Base-by-base conservation (phyloP, 148 eudicot genomes). In the Persicaria maculosa region DNA sequence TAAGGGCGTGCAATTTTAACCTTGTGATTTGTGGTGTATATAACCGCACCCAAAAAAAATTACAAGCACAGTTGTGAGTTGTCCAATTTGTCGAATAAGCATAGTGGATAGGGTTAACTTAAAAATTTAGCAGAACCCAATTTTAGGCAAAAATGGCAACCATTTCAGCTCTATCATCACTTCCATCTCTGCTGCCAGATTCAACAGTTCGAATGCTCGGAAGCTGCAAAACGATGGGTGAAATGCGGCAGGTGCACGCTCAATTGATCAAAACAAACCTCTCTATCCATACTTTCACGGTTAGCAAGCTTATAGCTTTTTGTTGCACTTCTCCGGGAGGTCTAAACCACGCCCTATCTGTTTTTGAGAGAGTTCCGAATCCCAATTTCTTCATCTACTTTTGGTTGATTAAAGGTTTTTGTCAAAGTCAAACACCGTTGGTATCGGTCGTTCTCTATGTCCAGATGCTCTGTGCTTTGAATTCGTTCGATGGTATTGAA, bases 301-400 rank as follows among this genome's bases (percentile, higher is more conserved):
- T 16, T 62, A 25, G 68, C 68, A 62, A 62, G 68, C 25, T 62
- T 6, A 4, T 62, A 25, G 5, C 68, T 62, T 62, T 62, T 62
- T 62, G 68, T 62, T 31, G 68, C 1, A 62, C 6, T 5, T 62
- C 44, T 4, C 44, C 44, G 11, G 68, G 68, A 9, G n/a, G 68
- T 62, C 68, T 62, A 62, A 25, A 31, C 6, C 44, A 62, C 5
- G 68, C 44, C 0, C 44, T 62, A 14, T 62, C 68, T 10, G 16
- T 62, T 22, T 62, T 62, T 5, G 44, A 62, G 68, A 9, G 44
- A 62, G 5, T 62, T 62, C 15, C 2, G 6, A 62, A 44, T 12
- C 68, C 68, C 44, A 62, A 62, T 62, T 62, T 62, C 68, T 62
- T 62, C 68, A 62, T 62, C 40, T 62, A 62, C 68, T 62, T 62